phyloP scores from a whole-genome alignment of 768 basidiomycete genomes.

The Leccinum longicurvipes region DNA sequence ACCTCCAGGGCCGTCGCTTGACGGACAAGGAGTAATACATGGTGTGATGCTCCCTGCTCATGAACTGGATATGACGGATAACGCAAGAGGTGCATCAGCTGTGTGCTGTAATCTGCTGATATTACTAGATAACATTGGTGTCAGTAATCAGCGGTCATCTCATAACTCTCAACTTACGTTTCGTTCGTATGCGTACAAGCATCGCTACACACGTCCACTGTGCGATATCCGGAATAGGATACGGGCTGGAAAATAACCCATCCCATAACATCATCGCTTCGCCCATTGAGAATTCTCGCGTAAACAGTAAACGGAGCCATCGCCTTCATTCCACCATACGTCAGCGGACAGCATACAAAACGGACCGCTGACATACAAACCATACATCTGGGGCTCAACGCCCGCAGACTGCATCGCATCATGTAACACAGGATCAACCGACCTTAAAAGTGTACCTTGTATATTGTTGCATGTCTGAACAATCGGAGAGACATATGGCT shows the following conservation, averaged over 20 bases:
- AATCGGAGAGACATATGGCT: conserved; percentile 79
- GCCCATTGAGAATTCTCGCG: conserved; percentile 80
- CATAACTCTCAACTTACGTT: conserved; percentile 51
- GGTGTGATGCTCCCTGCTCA: conserved; percentile 45
- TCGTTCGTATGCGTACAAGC: conserved; percentile 90
- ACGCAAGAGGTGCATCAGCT: conserved; percentile 80
- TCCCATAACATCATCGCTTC: conserved; percentile 94
- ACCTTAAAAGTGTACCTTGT: conserved; percentile 68
- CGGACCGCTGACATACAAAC: conserved; percentile 61
- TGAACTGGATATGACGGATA: conserved; percentile 57
- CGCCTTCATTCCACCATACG: conserved; percentile 49
- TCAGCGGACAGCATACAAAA: conserved; percentile 12
- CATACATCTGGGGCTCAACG: conserved; percentile 96
- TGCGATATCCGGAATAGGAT: conserved; percentile 71
- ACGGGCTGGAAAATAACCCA: conserved; percentile 79
- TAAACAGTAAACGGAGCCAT: conserved; percentile 91
- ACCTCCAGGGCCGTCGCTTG: conserved; percentile 82
- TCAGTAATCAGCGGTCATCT: conserved; percentile 7
- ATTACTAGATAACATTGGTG: conserved; percentile 54
- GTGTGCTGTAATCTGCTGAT: conserved; percentile 79
- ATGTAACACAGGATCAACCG: conserved; percentile 78
- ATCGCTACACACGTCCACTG: conserved; percentile 92
- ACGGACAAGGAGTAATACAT: conserved; percentile 66
- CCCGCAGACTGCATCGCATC: conserved; percentile 71
- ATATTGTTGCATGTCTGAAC: conserved; percentile 78